A percentile compares a stretch with the other conserved stretches of the same genome.
Evolutionary conservation across 306 rosid genomes (phyloP).

Genomic region (Dalbergia cochinchinensis): DNA sequence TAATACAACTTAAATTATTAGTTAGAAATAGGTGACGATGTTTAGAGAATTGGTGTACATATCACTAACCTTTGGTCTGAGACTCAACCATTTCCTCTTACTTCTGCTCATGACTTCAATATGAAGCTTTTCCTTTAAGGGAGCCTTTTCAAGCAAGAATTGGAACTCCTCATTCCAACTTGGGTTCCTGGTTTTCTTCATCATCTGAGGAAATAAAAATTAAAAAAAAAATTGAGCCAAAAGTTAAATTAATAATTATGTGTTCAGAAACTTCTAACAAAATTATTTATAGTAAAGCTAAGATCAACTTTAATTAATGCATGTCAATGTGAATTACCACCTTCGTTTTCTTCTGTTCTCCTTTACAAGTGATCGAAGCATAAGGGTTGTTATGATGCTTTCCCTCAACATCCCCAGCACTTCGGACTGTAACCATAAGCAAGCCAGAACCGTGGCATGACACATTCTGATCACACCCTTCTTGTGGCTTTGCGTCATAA

Average conservation of each 20-base stretch:
- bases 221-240: not conserved
- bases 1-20: no score
- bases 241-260: not conserved
- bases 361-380: conserved; percentile 28
- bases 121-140: not conserved
- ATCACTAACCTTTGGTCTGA: not conserved
- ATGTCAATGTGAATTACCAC: not conserved
- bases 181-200: conserved; percentile 1
- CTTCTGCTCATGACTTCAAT: not conserved
- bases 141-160: not conserved
- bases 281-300: no score
- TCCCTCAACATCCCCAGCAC: conserved; percentile 41
- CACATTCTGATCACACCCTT: not conserved
- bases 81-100: not conserved
- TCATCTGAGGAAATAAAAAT: not conserved
- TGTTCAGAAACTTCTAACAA: no score
- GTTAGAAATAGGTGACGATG: no score
- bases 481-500: not conserved
- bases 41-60: no score
- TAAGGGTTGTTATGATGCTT: conserved; percentile 49
- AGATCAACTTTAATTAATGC: not conserved
- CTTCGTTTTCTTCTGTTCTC: conserved; percentile 47
- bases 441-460: conserved; percentile 32
- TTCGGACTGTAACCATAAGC: conserved; percentile 36
- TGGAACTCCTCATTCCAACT: not conserved